Evolutionary conservation across 2,329 filamentous ascomycete species (phyloP).

Genomic region (Penicillium sp.): DNA sequence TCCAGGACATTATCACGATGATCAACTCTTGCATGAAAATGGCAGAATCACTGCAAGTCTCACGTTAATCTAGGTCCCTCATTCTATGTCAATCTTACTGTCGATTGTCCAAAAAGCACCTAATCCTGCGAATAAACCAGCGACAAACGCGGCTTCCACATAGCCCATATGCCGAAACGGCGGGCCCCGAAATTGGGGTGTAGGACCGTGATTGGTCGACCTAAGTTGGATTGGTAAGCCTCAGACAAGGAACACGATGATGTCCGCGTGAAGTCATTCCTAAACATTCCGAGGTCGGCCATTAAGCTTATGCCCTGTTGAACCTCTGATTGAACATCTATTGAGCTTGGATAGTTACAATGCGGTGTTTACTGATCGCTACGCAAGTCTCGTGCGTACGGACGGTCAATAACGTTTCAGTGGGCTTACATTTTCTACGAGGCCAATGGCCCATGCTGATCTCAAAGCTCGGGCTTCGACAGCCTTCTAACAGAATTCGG

Average conservation of each 20-base stretch:
- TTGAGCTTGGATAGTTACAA: too few species aligned
- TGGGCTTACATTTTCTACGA: background rate
- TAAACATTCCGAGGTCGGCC: background rate
- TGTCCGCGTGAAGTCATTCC: background rate
- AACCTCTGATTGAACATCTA: too few species aligned
- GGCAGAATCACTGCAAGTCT: slow-evolving; percentile 1
- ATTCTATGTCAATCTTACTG: background rate
- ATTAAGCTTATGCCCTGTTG: too few species aligned
- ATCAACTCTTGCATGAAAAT: background rate
- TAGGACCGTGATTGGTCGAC: background rate
- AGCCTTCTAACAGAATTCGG: background rate
- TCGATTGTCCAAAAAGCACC: background rate
- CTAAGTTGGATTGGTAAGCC: background rate
- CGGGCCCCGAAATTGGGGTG: background rate
- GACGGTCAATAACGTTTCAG: too few species aligned
- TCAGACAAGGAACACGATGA: background rate
- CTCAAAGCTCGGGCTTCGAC: background rate
- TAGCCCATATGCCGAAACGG: background rate
- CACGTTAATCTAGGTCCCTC: background rate
- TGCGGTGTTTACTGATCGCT: background rate
- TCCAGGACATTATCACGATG: background rate
- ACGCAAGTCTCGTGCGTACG: too few species aligned
- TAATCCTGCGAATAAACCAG: background rate
- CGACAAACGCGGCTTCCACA: slow-evolving; percentile 4
- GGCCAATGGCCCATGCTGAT: background rate